Evolutionary conservation across 163 green algal genomes (phyloP).

Genomic region (Chlorella variabilis): DNA sequence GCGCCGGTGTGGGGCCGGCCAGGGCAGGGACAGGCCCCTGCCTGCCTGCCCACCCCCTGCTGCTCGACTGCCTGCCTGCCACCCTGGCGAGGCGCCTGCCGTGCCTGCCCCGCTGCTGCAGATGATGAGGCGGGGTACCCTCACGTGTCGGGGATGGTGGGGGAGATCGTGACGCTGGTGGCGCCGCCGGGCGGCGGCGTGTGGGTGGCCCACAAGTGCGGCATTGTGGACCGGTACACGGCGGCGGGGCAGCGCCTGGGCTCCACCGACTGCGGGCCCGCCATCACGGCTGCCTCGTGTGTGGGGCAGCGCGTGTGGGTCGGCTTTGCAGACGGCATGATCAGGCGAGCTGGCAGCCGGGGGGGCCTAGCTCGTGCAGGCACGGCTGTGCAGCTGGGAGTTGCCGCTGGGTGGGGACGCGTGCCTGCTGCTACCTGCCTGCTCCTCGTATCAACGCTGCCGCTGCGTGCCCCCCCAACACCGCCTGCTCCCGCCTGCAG

Average conservation of each 20-base stretch:
- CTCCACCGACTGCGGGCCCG: slow-evolving; percentile 33
- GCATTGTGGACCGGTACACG: slow-evolving; percentile 67
- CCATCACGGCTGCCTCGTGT: slow-evolving; percentile 48
- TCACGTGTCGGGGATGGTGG: not conserved
- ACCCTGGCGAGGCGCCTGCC: not conserved
- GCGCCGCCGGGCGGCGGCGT: slow-evolving; percentile 48
- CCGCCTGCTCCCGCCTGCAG: not conserved
- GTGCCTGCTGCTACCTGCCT: too few relatives aligned
- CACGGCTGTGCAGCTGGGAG: not conserved
- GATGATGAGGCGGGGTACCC: not conserved
- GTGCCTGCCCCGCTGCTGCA: not conserved
- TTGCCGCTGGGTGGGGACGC: too few relatives aligned
- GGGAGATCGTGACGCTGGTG: slow-evolving; percentile 13
- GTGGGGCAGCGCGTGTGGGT: slow-evolving; percentile 65
- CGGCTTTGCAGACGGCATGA: slow-evolving; percentile 56
- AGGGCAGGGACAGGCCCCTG: too few relatives aligned
- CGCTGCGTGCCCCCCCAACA: too few relatives aligned
- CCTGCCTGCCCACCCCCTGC: too few relatives aligned
- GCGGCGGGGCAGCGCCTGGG: slow-evolving; percentile 57
- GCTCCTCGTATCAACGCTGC: too few relatives aligned
- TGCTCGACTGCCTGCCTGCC: not conserved
- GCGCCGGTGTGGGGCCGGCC: too few relatives aligned
- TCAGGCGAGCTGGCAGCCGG: slow-evolving; percentile 54
- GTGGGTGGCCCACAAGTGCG: slow-evolving; percentile 68
- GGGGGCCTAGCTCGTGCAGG: not conserved